Evolutionary conservation across 257 asterid genomes (phyloP).

Genomic region (Forsythia viridissima): DNA sequence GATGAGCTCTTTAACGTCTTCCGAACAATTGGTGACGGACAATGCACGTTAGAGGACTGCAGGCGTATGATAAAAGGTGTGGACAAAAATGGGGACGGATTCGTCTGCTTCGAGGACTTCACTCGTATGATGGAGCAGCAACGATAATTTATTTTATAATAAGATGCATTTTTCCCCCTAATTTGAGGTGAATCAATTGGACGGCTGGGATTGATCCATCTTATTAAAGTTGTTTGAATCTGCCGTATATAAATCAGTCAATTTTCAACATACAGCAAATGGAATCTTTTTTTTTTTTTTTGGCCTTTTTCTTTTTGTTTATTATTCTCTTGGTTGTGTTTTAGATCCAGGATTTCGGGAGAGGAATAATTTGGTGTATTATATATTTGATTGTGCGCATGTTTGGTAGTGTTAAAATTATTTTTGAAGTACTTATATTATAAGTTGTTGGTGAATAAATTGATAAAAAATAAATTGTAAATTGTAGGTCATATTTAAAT

Average conservation of each 20-base stretch:
- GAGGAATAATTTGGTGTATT: not conserved
- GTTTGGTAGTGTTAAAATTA: too few species aligned
- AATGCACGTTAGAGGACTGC: constrained; percentile 62
- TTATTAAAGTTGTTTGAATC: not conserved
- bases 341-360: constrained; percentile 5
- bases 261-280: not conserved
- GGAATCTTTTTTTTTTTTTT: not conserved
- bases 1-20: constrained; percentile 47
- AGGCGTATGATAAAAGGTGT: constrained; percentile 47
- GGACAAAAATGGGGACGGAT: constrained; percentile 43
- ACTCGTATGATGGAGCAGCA: constrained; percentile 49
- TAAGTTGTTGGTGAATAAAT: too few species aligned
- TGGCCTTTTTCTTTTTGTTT: not conserved
- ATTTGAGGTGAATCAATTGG: not conserved
- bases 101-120: constrained; percentile 57
- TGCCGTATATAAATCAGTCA: constrained; percentile 25
- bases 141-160: not conserved
- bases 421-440: too few species aligned
- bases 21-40: constrained; percentile 36
- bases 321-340: constrained; percentile 1
- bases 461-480: too few species aligned
- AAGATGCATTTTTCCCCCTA: too few species aligned
- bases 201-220: constrained; percentile 35
- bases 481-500: too few species aligned
- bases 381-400: too few species aligned